Evolutionary conservation across 352 stramenopile species (phyloP).

Genomic region (Saprolegnia parasitica): DNA sequence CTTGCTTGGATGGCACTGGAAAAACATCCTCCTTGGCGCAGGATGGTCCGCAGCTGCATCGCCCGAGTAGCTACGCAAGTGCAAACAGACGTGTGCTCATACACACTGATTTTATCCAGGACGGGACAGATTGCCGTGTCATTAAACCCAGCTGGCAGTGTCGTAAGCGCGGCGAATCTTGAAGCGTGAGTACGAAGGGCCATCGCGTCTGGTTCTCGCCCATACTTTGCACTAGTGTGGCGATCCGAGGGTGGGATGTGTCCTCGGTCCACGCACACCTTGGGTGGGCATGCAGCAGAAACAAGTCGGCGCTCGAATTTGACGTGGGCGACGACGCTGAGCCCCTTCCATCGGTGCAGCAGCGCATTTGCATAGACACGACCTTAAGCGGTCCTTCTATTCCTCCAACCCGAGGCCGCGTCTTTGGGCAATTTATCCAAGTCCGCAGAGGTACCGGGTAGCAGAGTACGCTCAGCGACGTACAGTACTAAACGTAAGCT

Average conservation of each 20-base stretch:
- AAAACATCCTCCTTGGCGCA: neutral
- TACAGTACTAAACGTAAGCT: too few species aligned
- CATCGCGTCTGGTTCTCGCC: slow-evolving; percentile 9
- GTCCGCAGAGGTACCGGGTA: too few species aligned
- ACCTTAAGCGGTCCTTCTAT: too few species aligned
- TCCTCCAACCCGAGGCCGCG: too few species aligned
- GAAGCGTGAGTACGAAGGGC: neutral
- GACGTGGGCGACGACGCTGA: too few species aligned
- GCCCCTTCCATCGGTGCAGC: neutral
- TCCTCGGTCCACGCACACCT: neutral
- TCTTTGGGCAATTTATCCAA: too few species aligned
- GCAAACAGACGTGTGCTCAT: slow-evolving; percentile 19
- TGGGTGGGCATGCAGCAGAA: neutral
- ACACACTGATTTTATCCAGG: slow-evolving; percentile 6
- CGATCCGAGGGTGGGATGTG: neutral
- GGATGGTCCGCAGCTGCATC: slow-evolving; percentile 9
- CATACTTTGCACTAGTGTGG: slow-evolving; percentile 2
- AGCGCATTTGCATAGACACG: too few species aligned
- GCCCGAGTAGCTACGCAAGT: neutral
- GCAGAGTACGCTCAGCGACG: too few species aligned
- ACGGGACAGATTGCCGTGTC: slow-evolving; percentile 12
- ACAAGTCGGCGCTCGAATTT: neutral
- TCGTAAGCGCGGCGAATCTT: slow-evolving; percentile 14
- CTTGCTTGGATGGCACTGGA: too few species aligned
- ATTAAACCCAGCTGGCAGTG: neutral